Evolutionary conservation across 169 alveolate species (phyloP), one percentile per base, ranked within the genome.

Genomic region (Miamiensis avidus): DNA sequence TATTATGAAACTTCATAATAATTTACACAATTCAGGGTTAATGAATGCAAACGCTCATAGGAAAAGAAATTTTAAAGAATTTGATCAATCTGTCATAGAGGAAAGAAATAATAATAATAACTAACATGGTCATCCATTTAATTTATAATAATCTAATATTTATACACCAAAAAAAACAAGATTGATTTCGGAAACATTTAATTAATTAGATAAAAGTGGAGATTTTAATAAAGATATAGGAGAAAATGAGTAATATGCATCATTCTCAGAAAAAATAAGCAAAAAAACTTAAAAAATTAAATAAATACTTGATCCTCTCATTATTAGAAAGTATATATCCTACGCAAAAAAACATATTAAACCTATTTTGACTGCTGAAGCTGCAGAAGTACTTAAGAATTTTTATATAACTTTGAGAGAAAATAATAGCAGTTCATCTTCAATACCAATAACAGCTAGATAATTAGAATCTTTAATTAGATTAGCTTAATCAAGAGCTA

Each of bases 401-500:
- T 92, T 89, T 74, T 92, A 87, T 81, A 76, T 82, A 72, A 88
- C 86, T 76, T 69, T 92, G n/a, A 89, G 96, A 89, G 78, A 83
- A 75, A 31, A 74, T 84, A 34, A 81, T 30, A 79, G 82, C 16
- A 74, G 83, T n/a, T 72, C 88, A 20, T 93, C 92, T 0, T 96
- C 91, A 65, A 94, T 96, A 28, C 97, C 98, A 26, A 94, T 97
- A 26, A 97, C 99, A 25, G 87, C 95, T 29, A 87, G 99, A 81
- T 93, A 96, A 87, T 73, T 98, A 49, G 99, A 98, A 82, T 95
- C 99, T 75, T 88, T 98, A 31, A 94, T 96, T 25, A 89, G 99
- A 74, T 86, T 98, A 29, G 86, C 98, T 82, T 97, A 98, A 91
- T 99, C 99, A 26, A 98, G 97, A 85, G 98, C 99, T 11, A 92